Base-by-base conservation (phyloP, 2,329 filamentous ascomycete genomes). In the Colletotrichum phormii region DNA sequence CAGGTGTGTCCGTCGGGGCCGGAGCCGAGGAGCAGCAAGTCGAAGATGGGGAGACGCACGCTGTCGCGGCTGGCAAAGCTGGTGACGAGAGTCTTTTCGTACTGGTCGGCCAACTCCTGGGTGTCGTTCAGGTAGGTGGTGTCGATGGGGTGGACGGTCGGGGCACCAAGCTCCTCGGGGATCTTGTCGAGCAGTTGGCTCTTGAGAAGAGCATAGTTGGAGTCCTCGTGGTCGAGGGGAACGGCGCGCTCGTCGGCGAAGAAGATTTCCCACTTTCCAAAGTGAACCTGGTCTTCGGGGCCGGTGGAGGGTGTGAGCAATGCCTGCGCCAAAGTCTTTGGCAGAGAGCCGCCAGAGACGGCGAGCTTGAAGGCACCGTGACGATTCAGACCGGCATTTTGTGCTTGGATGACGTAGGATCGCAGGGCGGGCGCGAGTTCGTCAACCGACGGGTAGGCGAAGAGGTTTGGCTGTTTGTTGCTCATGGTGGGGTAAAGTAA, bases 201-300 rank as follows among this genome's bases (percentile, higher is more conserved):
- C 86, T 98, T 97, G 77, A 98, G 86, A 57, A 98, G 90, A 74
- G 87, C 91, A 85, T 98, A 98, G 86, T 98, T 99, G 86, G 95
- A 98, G 86, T 99, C 96, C 76, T 91, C 89, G 84, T 98, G 93
- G 82, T 97, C 92, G 77, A 98, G 92, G 26, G 97, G 94, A 65
- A 98, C 97, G 77, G 94, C 94, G 80, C 97, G 94, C 88, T 99
- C 97, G 82, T 99, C 97, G 80, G 96, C 96, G 84, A 98, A 98
- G 89, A 98, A 99, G 80, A 99, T 94, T 80, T 98, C 94, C 97
- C 97, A 99, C 83, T 94, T 95, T 81, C 89, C 87, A 84, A 97
- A 98, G 78, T 93, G 87, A 77, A 95, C 84, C 4, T 86, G 88
- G 80, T 95, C 94, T 69, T 92, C 81, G 54, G 84, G 80, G 11